Percentiles rank a stretch among this genome's conserved stretches.
phyloP scores from a whole-genome alignment of 495 filamentous ascomycete species.

The Penicillium taxi region DNA sequence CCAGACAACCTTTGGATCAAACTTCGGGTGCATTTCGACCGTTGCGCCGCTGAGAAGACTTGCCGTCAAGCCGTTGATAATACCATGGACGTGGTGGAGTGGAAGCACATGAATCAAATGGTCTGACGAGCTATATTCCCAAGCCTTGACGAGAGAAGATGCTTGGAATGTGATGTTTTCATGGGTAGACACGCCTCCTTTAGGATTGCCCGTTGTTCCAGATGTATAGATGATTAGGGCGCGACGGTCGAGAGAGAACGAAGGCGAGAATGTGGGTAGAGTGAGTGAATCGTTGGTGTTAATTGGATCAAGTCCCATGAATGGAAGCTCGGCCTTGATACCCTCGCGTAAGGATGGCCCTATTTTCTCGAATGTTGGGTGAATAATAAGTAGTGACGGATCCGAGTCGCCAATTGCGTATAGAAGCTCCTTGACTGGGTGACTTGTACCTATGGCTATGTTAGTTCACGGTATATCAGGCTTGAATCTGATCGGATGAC shows the following conservation, averaged over 20 bases:
- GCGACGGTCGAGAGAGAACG: slow-evolving; percentile 22
- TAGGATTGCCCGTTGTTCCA: slow-evolving; percentile 39
- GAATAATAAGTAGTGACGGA: slow-evolving; percentile 35
- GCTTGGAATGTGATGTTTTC: slow-evolving; percentile 41
- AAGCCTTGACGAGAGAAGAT: slow-evolving; percentile 29
- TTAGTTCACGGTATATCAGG: slow-evolving; percentile 1
- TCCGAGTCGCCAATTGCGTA: slow-evolving; percentile 39
- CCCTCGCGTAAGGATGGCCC: slow-evolving; percentile 24
- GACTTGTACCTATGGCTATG: slow-evolving; percentile 32
- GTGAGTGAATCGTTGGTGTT: slow-evolving; percentile 13
- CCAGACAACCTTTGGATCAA: slow-evolving; percentile 39
- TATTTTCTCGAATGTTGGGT: slow-evolving; percentile 32
- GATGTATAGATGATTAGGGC: slow-evolving; percentile 43
- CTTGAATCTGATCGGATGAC: slow-evolving; percentile 6
- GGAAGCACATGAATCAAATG: slow-evolving; percentile 40
- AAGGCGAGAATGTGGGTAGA: slow-evolving; percentile 25
- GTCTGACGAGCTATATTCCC: slow-evolving; percentile 29
- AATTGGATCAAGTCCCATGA: slow-evolving; percentile 30
- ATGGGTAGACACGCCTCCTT: slow-evolving; percentile 39
- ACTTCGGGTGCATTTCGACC: slow-evolving; percentile 40
- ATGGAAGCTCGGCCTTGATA: slow-evolving; percentile 18
- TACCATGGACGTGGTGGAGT: slow-evolving; percentile 39
- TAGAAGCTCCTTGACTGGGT: slow-evolving; percentile 36
- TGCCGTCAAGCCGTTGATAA: slow-evolving; percentile 35
- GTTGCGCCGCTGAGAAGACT: slow-evolving; percentile 33